Base-by-base conservation (phyloP, 495 filamentous ascomycete genomes). In the Penicillium fimorum region DNA sequence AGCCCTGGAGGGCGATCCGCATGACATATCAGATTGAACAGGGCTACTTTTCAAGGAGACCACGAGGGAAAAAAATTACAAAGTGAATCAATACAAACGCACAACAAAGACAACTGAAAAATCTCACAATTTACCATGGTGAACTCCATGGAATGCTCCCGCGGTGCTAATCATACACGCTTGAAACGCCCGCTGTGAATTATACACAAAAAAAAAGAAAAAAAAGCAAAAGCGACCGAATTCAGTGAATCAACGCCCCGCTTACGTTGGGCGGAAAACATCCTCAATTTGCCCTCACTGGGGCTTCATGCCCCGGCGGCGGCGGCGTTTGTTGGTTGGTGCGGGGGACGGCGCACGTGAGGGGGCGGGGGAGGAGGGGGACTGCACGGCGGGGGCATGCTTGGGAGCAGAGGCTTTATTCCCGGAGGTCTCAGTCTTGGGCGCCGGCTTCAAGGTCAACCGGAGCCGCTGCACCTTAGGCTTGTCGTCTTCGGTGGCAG, bases 391-490 rank as follows among this genome's bases (percentile, higher is more conserved):
- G 18, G 41, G 41, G 29, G 29, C 50, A 18, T 53, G 29, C 13
- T 29, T n/a, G 37, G 50, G 25, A 13, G 10, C 22, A 6, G 51
- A 37, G 17, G 40, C 27, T 12, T 29, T 4, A 45, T 10, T 18
- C 18, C 41, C 50, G 12, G 40, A 25, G 8, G 41, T 27, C 48
- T 58, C 47, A 43, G 33, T 27, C 50, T 52, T 32, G 35, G 30
- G 29, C 18, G n/a, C 50, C 22, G 59, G 59, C 50, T 62, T 62
- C 46, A 62, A 29, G 17, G 59, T 62, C 25, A 62, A 25, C 17
- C 56, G 50, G 6, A 62, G 50, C 30, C 59, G 59, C 55, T 58
- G 59, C 27, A 62, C 50, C 45, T 55, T 58, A 15, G 56, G 40
- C 25, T 57, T 52, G 0, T 45, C 20, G n/a, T 15, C 29, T 24